A percentile compares a stretch with the other conserved stretches of the same genome.
Evolutionary conservation across 805 yeast species (phyloP).

Genomic region (Wickerhamiella kurtzmanii): DNA sequence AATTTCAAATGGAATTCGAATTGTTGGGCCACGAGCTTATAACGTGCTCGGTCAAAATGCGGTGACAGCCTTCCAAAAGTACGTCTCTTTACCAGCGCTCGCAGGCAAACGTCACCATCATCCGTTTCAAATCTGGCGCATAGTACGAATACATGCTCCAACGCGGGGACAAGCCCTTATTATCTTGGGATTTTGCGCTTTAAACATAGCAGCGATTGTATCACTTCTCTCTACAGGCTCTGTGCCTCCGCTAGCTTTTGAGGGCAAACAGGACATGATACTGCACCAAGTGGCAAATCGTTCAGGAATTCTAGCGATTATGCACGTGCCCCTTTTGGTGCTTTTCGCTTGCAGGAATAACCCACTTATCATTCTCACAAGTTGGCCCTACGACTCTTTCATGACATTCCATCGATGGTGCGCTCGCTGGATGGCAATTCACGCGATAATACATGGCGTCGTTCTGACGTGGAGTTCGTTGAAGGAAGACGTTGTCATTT

Average conservation of each 20-base stretch:
- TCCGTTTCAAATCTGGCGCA: constrained; percentile 16
- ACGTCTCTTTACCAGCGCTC: constrained; percentile 25
- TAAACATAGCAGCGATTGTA: constrained; percentile 22
- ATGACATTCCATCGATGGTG: constrained; percentile 46
- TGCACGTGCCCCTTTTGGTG: constrained; percentile 38
- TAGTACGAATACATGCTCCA: constrained; percentile 24
- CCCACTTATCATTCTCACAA: constrained; percentile 46
- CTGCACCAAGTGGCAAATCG: constrained; percentile 29
- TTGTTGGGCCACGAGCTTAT: constrained; percentile 19
- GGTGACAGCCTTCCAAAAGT: constrained; percentile 18
- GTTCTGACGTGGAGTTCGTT: constrained; percentile 21
- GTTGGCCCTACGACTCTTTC: constrained; percentile 50
- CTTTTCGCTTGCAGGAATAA: constrained; percentile 61
- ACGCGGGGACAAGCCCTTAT: constrained; percentile 33
- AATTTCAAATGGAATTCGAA: constrained; percentile 14
- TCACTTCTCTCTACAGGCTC: constrained; percentile 17
- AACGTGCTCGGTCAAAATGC: constrained; percentile 22
- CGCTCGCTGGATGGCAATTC: constrained; percentile 32
- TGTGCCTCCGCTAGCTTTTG: constrained; percentile 16
- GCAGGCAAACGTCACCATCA: constrained; percentile 21
- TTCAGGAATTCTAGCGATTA: constrained; percentile 36
- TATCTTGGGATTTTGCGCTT: constrained; percentile 23
- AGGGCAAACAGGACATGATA: constrained; percentile 30
- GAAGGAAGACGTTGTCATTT: constrained; percentile 15
- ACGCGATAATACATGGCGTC: constrained; percentile 35